Evolutionary conservation across 805 yeast species (phyloP), one percentile per base, ranked within the genome.

Genomic region (Pichia californica): DNA sequence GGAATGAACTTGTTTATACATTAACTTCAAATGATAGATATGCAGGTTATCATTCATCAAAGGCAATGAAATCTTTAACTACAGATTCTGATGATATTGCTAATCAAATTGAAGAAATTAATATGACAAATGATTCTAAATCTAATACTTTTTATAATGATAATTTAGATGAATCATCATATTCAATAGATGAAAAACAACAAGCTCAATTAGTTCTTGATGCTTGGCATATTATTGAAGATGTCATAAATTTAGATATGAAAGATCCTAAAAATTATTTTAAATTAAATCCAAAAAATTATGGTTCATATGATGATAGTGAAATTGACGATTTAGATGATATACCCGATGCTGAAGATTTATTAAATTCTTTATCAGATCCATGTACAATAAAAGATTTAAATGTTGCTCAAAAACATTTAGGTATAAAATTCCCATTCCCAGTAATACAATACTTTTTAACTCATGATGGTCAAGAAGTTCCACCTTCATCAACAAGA

Each of bases 381-480:
- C 82, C 86, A 18, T 88, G 87, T 52, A 83, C 96, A 0, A 67
- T 70, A 35, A 70, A 79, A 40, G 97, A 89, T 58, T 68, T 89
- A 36, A 64, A 68, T 40, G 87, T 79, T 57, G 83, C 89, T 14
- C 95, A 89, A 63, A 74, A 76, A 52, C 96, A 88, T 57, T 68
- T 87, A 53, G 79, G 76, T 39, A 68, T 85, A 39, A 66, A 67
- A 40, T 70, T 89, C 25, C 97, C 97, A 1, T 66, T 76, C 3
- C 83, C 89, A 41, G 87, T 89, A 4, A 66, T 80, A 30, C 88
- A 85, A 33, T 83, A 87, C 29, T 73, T 76, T 53, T 67, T 76
- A 48, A 64, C 81, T 30, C 95, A 91, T 51, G 97, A 89, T 56
- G 97, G 97, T 32, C 97, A 89, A 64, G 87, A 81, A 47, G 73